Percentiles rank a stretch among this genome's conserved stretches.
Evolutionary conservation across 1,284 basidiomycete species (phyloP).

Genomic region (Sutorius eximius): DNA sequence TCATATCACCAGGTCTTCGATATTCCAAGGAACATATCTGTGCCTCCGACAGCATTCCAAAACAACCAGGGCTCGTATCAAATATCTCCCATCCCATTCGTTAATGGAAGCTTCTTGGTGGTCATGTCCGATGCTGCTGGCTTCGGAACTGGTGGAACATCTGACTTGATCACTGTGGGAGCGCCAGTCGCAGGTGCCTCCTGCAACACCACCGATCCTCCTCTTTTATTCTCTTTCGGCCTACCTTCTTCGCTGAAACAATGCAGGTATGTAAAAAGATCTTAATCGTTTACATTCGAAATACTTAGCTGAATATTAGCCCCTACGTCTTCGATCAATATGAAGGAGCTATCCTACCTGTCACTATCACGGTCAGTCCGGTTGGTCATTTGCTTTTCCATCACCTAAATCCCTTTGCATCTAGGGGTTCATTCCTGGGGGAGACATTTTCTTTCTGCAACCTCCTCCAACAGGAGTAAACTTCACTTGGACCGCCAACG

Average conservation of each 20-base stretch:
- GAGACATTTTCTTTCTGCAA: conserved; percentile 45
- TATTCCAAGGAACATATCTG: conserved; percentile 50
- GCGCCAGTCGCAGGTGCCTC: conserved; percentile 42
- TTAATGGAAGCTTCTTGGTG: conserved; percentile 46
- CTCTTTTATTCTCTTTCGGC: conserved; percentile 49
- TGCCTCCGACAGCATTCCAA: conserved; percentile 55
- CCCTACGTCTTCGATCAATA: conserved; percentile 54
- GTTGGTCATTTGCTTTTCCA: background rate
- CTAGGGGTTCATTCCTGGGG: conserved; percentile 68
- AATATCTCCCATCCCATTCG: conserved; percentile 45
- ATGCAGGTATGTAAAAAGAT: conserved; percentile 53
- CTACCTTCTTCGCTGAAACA: conserved; percentile 57
- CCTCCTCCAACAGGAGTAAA: conserved; percentile 44
- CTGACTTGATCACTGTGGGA: conserved; percentile 51
- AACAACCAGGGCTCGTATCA: conserved; percentile 57
- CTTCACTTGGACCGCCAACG: conserved; percentile 59
- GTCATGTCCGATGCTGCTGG: conserved; percentile 73
- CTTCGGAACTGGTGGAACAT: conserved; percentile 63
- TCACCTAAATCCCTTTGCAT: conserved; percentile 1
- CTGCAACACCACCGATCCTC: conserved; percentile 52
- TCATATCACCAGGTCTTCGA: conserved; percentile 23
- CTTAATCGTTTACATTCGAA: background rate
- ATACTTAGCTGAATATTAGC: conserved; percentile 37
- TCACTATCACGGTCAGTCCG: conserved; percentile 55
- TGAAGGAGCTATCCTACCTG: conserved; percentile 52